phyloP scores from a whole-genome alignment of 495 filamentous ascomycete species.

The Rhizodiscina lignyota region DNA sequence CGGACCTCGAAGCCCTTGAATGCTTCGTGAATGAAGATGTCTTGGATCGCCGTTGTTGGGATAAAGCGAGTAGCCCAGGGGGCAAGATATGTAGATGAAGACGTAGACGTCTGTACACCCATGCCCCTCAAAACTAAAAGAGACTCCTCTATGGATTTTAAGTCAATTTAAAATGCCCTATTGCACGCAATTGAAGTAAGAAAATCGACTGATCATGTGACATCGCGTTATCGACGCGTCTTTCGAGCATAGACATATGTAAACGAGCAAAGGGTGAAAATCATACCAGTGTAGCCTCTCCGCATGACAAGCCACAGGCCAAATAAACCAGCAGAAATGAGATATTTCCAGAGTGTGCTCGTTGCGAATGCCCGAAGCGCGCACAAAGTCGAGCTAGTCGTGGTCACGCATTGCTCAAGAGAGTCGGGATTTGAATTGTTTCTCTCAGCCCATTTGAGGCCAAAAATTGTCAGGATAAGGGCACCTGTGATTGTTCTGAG shows the following conservation, averaged over 20 bases:
- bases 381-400: too few species aligned
- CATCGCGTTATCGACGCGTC: not conserved
- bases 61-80: slow-evolving; percentile 72
- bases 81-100: slow-evolving; percentile 43
- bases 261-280: slow-evolving; percentile 1
- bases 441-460: too few species aligned
- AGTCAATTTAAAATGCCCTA: not conserved
- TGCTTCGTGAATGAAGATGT: slow-evolving; percentile 89
- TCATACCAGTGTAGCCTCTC: slow-evolving; percentile 15
- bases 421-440: too few species aligned
- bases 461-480: too few species aligned
- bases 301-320: slow-evolving; percentile 7
- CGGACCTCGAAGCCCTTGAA: slow-evolving; percentile 85
- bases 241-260: not conserved
- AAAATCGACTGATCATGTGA: slow-evolving; percentile 1
- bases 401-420: too few species aligned
- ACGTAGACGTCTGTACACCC: slow-evolving; percentile 75
- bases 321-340: slow-evolving; percentile 5
- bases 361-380: too few species aligned
- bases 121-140: slow-evolving; percentile 77
- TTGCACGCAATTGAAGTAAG: too few species aligned
- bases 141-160: slow-evolving; percentile 48
- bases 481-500: too few species aligned
- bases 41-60: slow-evolving; percentile 76
- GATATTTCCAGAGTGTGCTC: slow-evolving; percentile 10